Percentiles rank a stretch among this genome's conserved stretches.
phyloP scores from a whole-genome alignment of 2,329 filamentous ascomycete genomes.

The Aspergillus terreus region DNA sequence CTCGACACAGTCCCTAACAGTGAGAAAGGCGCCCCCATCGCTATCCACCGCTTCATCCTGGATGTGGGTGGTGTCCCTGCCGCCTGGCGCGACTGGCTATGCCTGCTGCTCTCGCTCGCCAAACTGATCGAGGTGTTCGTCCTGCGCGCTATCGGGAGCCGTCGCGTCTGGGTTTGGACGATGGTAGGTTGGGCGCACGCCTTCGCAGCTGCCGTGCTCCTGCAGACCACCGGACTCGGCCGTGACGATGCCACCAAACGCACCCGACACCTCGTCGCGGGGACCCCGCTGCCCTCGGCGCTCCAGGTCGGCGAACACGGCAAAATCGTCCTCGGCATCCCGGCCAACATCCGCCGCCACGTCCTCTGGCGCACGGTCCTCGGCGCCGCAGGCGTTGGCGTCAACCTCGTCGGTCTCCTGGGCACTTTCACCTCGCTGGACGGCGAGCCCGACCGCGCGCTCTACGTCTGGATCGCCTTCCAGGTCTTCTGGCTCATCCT shows the following conservation, averaged over 20 bases:
- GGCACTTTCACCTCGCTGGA: background rate
- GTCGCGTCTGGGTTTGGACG: background rate
- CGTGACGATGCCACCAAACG: background rate
- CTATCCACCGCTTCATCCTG: background rate
- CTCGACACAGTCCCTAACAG: background rate
- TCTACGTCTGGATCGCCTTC: background rate
- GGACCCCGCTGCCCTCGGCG: background rate
- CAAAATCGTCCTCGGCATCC: background rate
- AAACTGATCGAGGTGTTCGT: background rate
- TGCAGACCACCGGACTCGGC: background rate
- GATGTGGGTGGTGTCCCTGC: background rate
- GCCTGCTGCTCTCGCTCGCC: background rate
- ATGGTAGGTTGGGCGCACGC: background rate
- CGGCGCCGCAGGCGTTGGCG: background rate
- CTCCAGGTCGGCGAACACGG: background rate
- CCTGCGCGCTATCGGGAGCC: background rate
- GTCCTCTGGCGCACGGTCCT: background rate
- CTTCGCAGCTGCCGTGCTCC: background rate
- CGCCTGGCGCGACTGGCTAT: background rate
- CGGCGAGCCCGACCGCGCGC: background rate
- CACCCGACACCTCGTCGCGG: background rate
- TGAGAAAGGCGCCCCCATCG: background rate
- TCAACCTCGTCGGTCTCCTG: background rate
- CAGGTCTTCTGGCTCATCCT: background rate
- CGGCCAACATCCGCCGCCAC: background rate